Conservation (phyloP, 1,284 basidiomycete species). For the Ustilago cynodontis region DNA sequence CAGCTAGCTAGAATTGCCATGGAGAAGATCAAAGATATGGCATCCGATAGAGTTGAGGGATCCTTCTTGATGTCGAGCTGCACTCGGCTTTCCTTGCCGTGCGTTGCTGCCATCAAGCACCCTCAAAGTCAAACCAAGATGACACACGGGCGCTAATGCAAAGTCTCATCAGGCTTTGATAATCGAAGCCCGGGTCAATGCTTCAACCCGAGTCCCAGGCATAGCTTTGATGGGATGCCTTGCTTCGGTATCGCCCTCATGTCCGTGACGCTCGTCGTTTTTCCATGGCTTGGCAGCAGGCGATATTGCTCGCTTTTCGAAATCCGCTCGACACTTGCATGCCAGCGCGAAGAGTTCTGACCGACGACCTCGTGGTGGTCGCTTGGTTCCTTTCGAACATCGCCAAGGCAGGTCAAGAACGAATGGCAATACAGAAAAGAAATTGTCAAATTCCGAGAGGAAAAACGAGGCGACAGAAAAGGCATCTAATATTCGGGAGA, state of each 20-base stretch:
- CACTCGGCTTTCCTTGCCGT: not conserved
- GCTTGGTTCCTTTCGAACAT: no score
- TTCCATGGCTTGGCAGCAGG: not conserved
- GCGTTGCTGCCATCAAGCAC: not conserved
- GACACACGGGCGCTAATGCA: not conserved
- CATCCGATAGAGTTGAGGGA: no score
- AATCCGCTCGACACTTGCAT: no score
- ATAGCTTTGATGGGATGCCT: not conserved
- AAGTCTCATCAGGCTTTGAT: not conserved
- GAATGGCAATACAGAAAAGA: not conserved
- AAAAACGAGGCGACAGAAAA: constrained; percentile 2
- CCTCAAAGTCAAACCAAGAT: not conserved
- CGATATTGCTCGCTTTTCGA: no score
- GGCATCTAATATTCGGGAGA: not conserved
- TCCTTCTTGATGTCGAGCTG: not conserved
- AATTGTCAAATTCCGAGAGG: not conserved
- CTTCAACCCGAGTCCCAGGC: not conserved
- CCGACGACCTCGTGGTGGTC: not conserved
- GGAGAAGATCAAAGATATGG: not conserved
- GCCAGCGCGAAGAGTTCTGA: not conserved
- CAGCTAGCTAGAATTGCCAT: not conserved
- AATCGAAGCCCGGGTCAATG: not conserved
- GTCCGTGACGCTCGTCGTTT: no score
- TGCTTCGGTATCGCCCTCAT: not conserved
- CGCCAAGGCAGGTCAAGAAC: not conserved